Base-by-base conservation (phyloP, 2,329 filamentous ascomycete genomes). In the Clarireedia sp. region DNA sequence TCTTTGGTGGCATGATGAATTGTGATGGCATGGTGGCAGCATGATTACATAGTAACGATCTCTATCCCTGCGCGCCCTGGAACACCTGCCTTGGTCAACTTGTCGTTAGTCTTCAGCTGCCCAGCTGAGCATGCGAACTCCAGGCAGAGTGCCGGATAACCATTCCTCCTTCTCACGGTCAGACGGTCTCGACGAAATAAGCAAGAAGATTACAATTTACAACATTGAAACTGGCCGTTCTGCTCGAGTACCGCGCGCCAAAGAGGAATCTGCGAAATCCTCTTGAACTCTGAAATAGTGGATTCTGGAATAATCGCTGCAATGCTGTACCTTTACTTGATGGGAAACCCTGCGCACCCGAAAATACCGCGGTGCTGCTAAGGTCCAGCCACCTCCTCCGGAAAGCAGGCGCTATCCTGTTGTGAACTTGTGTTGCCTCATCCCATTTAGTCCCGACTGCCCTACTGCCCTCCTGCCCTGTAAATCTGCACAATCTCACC, bases 401-500 rank as follows among this genome's bases (percentile, higher is more conserved):
- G 17, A 41, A 41, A 16, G 38, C 38, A 41, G 19, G 38, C 38
- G 38, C 38, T 41, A 41, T 17, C 19, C 38, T 41, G 38, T 41
- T 41, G n/a, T n/a, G n/a, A n/a, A n/a, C n/a, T n/a, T n/a, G n/a
- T 45, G 21, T 23, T 21, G 12, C 17, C 19, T 45, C 17, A 24
- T 7, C 17, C 41, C 41, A 21, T 21, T 21, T 21, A 45, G 19
- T 41, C 5, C 38, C 38, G 5, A n/a, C 38, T 41, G 44, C 51
- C n/a, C n/a, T n/a, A n/a, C n/a, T n/a, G n/a, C n/a, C n/a, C n/a
- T n/a, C n/a, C 38, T 41, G 44, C 51, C 51, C 33, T 54, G 51
- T 54, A 17, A 8, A 48, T 54, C 51, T 54, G 44, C 38, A 44
- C 14, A 8, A 48, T 54, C 51, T 54, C 51, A 54, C 51, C 51